Conservation (phyloP, 2,329 filamentous ascomycete genomes). For the Rachicladosporium sp. region DNA sequence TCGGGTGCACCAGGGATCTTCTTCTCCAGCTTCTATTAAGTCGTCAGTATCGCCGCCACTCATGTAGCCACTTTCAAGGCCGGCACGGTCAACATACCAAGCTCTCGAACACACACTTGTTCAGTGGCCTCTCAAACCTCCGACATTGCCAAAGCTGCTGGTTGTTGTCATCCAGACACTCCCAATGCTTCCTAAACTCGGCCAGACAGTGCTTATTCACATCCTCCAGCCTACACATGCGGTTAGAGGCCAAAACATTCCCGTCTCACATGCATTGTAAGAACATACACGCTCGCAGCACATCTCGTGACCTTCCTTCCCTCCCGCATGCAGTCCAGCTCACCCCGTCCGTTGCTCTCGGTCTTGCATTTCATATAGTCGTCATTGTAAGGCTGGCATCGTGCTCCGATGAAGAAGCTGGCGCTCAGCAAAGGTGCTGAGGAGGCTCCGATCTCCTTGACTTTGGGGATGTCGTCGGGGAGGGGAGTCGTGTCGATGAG, state of each 20-base stretch:
- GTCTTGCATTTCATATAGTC: slow-evolving; percentile 99
- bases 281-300: slow-evolving; percentile 82
- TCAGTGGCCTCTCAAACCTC: slow-evolving; percentile 74
- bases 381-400: slow-evolving; percentile 92
- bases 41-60: too few relatives aligned
- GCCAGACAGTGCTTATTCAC: slow-evolving; percentile 89
- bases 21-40: slow-evolving; percentile 37
- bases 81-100: slow-evolving; percentile 69
- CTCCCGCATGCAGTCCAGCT: slow-evolving; percentile 92
- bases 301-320: slow-evolving; percentile 93
- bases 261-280: not conserved
- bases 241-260: slow-evolving; percentile 1
- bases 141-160: slow-evolving; percentile 96
- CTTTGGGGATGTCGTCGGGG: slow-evolving; percentile 79
- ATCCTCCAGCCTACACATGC: slow-evolving; percentile 60
- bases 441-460: slow-evolving; percentile 84
- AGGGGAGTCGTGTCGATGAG: slow-evolving; percentile 95
- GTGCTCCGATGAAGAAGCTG: slow-evolving; percentile 90
- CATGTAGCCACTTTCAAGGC: too few relatives aligned
- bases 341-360: slow-evolving; percentile 78
- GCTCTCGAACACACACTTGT: slow-evolving; percentile 92
- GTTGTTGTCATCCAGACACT: slow-evolving; percentile 94
- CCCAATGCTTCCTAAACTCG: slow-evolving; percentile 88
- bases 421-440: slow-evolving; percentile 87
- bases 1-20: slow-evolving; percentile 38